A percentile compares a stretch with the other conserved stretches of the same genome.
These are phyloP conservation scores for Fomitiporia mediterranea DNA, from an alignment of 1,284 basidiomycete genomes.

Conservation along the genomic window DNA sequence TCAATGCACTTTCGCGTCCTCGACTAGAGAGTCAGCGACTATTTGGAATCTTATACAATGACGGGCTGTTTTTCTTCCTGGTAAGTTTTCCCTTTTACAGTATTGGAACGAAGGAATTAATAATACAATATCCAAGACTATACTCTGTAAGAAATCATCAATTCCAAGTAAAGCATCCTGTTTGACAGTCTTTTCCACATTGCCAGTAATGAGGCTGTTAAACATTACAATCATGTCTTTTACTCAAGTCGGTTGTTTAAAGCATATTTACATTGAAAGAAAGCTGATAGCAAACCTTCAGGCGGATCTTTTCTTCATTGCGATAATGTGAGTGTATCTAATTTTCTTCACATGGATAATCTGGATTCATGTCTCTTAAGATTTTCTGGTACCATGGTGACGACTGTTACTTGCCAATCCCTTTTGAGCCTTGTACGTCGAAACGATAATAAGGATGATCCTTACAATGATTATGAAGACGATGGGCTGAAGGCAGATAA, in stretches of 20 bases:
- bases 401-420: neutral
- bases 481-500: no score
- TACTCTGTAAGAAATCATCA: neutral
- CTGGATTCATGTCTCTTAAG: neutral
- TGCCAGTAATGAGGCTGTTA: neutral
- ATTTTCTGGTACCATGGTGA: neutral
- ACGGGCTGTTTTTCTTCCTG: conserved; percentile 14
- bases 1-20: conserved; percentile 16
- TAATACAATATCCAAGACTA: neutral
- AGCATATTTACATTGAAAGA: no score
- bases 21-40: conserved; percentile 5
- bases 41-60: conserved; percentile 8
- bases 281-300: neutral
- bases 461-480: no score
- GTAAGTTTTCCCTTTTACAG: neutral
- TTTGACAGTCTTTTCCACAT: neutral
- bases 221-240: neutral
- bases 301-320: neutral
- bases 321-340: neutral
- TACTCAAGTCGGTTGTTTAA: no score
- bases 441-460: neutral
- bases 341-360: no score
- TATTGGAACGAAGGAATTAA: neutral
- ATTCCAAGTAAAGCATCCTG: neutral
- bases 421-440: neutral